phyloP scores from a whole-genome alignment of 2,329 filamentous ascomycete species.

The Ophiosphaerella herpotricha region DNA sequence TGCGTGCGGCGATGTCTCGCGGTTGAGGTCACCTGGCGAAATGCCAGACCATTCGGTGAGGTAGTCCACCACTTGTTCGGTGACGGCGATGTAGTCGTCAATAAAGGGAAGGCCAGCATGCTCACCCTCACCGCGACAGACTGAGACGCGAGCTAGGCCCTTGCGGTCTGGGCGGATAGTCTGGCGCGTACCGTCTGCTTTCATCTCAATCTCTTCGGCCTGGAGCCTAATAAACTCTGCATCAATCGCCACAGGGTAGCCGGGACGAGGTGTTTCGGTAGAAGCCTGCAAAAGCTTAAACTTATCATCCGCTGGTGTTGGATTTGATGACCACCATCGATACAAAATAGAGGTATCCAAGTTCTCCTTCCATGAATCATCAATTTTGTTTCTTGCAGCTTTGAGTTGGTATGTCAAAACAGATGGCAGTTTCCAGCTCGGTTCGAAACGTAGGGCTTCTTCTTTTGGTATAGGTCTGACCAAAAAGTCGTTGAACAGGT shows the following conservation, averaged over 20 bases:
- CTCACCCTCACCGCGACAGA: conserved; percentile 78
- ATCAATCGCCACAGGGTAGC: conserved; percentile 84
- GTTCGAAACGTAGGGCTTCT: conserved; percentile 87
- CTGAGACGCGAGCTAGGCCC: conserved; percentile 89
- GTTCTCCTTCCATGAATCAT: conserved; percentile 81
- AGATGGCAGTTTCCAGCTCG: conserved; percentile 89
- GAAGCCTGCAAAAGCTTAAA: conserved; percentile 63
- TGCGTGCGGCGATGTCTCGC: conserved; percentile 75
- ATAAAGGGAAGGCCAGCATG: conserved; percentile 87
- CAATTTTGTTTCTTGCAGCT: conserved; percentile 77
- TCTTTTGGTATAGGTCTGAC: conserved; percentile 79
- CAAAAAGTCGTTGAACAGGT: conserved; percentile 96
- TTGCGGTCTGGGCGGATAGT: conserved; percentile 90
- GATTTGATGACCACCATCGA: conserved; percentile 63
- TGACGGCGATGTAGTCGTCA: conserved; percentile 93
- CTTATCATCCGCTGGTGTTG: conserved; percentile 54
- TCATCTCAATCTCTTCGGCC: conserved; percentile 93
- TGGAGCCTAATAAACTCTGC: conserved; percentile 95
- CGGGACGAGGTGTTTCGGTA: conserved; percentile 69
- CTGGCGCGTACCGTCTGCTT: conserved; percentile 88
- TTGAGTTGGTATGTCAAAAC: conserved; percentile 87
- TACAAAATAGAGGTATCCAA: conserved; percentile 87
- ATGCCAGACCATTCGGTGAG: conserved; percentile 94
- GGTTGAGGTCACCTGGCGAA: conserved; percentile 80
- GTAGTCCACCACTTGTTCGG: conserved; percentile 92